Evolutionary conservation across 768 basidiomycete species (phyloP).

Genomic region (Tricholoma bakamatsutake): DNA sequence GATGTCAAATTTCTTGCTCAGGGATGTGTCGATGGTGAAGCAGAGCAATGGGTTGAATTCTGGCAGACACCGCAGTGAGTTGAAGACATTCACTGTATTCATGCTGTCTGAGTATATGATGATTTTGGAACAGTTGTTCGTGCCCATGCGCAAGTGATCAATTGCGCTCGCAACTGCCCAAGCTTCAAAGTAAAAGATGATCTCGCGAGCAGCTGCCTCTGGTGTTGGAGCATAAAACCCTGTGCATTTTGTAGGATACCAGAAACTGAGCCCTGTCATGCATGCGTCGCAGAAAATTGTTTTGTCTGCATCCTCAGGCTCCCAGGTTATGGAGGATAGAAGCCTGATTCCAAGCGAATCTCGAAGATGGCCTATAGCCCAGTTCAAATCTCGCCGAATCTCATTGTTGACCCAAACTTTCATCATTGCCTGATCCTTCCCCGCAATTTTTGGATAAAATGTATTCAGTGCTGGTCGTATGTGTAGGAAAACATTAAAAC

Average conservation of each 20-base stretch:
- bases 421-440: background rate
- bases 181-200: background rate
- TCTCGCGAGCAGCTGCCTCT: background rate
- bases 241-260: background rate
- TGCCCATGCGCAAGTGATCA: too few relatives aligned
- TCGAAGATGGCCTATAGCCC: background rate
- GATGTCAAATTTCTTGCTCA: too few relatives aligned
- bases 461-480: too few relatives aligned
- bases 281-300: constrained; percentile 1
- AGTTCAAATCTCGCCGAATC: background rate
- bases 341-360: background rate
- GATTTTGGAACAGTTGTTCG: too few relatives aligned
- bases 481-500: too few relatives aligned
- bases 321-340: background rate
- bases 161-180: too few relatives aligned
- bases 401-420: background rate
- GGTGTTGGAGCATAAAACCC: background rate
- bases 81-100: too few relatives aligned
- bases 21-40: too few relatives aligned
- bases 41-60: too few relatives aligned
- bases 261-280: background rate
- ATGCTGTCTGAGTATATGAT: too few relatives aligned
- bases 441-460: background rate
- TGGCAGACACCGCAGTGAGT: too few relatives aligned
- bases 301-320: background rate